These are phyloP conservation scores for Knoxdaviesia capensis DNA, from an alignment of 2,329 filamentous ascomycete genomes.

Conservation along the genomic window DNA sequence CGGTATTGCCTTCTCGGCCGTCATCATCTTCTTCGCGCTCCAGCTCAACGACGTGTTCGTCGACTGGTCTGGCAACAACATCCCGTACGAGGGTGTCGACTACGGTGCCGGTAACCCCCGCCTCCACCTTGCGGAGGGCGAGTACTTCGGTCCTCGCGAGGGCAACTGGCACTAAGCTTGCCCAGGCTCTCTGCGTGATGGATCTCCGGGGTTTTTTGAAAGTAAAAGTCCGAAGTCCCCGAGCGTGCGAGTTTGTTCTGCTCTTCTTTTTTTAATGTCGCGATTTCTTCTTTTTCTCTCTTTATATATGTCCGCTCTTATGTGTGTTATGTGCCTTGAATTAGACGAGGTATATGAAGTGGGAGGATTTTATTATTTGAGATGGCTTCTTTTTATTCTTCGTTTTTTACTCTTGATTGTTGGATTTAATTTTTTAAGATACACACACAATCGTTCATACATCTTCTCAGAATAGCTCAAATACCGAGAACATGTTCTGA, in stretches of 20 bases:
- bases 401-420: background rate
- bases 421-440: background rate
- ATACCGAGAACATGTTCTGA: too few species aligned
- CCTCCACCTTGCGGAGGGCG: constrained; percentile 12
- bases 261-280: background rate
- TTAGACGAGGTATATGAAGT: background rate
- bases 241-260: background rate
- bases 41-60: constrained; percentile 21
- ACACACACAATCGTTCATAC: too few species aligned
- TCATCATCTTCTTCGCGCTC: constrained; percentile 32
- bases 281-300: background rate
- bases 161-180: constrained; percentile 4
- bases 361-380: background rate
- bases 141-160: constrained; percentile 13
- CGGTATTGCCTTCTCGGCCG: constrained; percentile 26
- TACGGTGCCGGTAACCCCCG: constrained; percentile 16
- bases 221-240: background rate
- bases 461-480: too few species aligned
- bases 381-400: background rate
- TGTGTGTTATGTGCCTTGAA: background rate
- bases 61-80: constrained; percentile 28
- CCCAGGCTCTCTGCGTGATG: background rate
- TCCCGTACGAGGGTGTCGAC: constrained; percentile 20
- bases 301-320: background rate
- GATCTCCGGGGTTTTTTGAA: background rate